These are phyloP conservation scores for Trametopsis cervina DNA, from an alignment of 768 basidiomycete species.

Conservation along the genomic window DNA sequence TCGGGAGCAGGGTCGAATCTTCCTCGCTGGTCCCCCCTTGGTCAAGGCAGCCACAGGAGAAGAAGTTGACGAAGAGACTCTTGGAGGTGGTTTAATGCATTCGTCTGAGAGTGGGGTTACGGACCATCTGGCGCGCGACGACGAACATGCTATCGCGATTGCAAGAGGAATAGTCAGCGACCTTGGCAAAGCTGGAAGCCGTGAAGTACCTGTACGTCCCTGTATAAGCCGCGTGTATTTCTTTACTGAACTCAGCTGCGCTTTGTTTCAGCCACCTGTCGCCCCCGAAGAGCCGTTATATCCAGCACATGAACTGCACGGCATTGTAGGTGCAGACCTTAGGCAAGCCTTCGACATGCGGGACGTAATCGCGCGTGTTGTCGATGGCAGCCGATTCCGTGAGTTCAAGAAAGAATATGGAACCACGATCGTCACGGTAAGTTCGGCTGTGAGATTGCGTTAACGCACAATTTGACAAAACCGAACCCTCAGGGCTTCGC, in stretches of 20 bases:
- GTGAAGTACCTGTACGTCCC: constrained; percentile 35
- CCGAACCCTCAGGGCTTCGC: constrained; percentile 62
- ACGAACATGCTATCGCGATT: constrained; percentile 79
- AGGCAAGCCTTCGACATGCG: constrained; percentile 90
- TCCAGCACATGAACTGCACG: constrained; percentile 75
- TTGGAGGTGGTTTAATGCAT: constrained; percentile 90
- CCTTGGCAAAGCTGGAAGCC: constrained; percentile 57
- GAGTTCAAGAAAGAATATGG: constrained; percentile 98
- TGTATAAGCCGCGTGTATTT: background rate
- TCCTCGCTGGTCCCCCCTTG: constrained; percentile 89
- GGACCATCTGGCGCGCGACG: constrained; percentile 79
- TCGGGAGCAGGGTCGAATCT: constrained; percentile 86
- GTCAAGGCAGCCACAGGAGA: constrained; percentile 95
- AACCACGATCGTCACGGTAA: constrained; percentile 79
- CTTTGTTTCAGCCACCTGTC: constrained; percentile 44
- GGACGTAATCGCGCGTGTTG: constrained; percentile 86
- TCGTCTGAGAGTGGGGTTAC: constrained; percentile 88
- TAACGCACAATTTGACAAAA: background rate
- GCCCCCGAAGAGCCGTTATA: constrained; percentile 70
- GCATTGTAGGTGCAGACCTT: constrained; percentile 86
- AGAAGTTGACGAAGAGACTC: constrained; percentile 84
- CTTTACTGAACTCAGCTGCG: too few species aligned
- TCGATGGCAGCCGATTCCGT: constrained; percentile 86
- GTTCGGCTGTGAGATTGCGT: constrained; percentile 15
- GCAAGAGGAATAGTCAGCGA: constrained; percentile 75